A percentile compares a stretch with the other conserved stretches of the same genome.
These are phyloP conservation scores for Asclepias syriaca DNA, from an alignment of 257 asterid genomes.

Conservation along the genomic window DNA sequence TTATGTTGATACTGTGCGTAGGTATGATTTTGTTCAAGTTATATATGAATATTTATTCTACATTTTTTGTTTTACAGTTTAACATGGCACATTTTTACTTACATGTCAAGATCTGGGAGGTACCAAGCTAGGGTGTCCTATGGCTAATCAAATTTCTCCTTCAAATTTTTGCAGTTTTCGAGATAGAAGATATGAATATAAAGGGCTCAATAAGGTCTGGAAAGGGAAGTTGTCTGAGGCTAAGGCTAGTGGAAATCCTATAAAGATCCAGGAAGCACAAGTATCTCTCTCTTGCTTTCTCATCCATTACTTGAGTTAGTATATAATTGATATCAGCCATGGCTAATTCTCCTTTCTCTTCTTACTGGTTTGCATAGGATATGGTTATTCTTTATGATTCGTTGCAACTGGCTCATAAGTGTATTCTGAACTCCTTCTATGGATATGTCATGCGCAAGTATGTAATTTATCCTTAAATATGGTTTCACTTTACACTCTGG, in stretches of 20 bases:
- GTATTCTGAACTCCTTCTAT: slow-evolving; percentile 96
- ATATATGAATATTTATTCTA: neutral
- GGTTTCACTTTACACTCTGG: slow-evolving; percentile 11
- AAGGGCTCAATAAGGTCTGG: slow-evolving; percentile 96
- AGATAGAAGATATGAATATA: slow-evolving; percentile 96
- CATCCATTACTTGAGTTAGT: neutral
- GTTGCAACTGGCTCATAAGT: slow-evolving; percentile 95
- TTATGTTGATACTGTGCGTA: slow-evolving; percentile 96
- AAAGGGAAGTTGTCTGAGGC: slow-evolving; percentile 94
- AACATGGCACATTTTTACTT: neutral
- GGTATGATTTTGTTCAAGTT: slow-evolving; percentile 39
- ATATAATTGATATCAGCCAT: neutral
- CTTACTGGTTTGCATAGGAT: slow-evolving; percentile 53
- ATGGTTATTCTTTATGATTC: slow-evolving; percentile 94
- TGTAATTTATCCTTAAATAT: slow-evolving; percentile 20
- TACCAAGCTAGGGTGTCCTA: slow-evolving; percentile 6
- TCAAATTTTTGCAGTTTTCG: slow-evolving; percentile 67
- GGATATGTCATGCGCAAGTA: slow-evolving; percentile 99
- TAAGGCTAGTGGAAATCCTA: slow-evolving; percentile 83
- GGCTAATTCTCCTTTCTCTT: slow-evolving; percentile 11
- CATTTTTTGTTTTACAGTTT: slow-evolving; percentile 9
- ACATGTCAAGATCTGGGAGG: neutral
- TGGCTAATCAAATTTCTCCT: slow-evolving; percentile 8
- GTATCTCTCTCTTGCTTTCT: slow-evolving; percentile 34
- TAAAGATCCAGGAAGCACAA: slow-evolving; percentile 96